phyloP scores from a whole-genome alignment of 164 flowering plant species.

The Cinnamomum chago region DNA sequence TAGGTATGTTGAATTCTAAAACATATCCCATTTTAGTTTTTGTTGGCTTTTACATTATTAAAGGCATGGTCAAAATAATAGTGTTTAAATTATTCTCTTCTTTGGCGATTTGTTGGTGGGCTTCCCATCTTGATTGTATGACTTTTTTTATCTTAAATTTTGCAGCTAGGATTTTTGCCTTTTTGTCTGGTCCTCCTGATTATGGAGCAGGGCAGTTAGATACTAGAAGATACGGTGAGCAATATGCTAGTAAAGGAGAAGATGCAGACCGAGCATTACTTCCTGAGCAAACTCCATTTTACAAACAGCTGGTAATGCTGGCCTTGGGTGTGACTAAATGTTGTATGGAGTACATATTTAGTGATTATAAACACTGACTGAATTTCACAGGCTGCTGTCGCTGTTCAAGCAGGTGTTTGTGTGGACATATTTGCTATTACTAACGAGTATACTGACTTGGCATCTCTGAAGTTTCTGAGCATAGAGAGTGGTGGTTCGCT shows the following conservation, averaged over 20 bases:
- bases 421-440: conserved; percentile 98
- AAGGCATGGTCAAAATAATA: conserved; percentile 2
- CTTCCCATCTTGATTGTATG: conserved; percentile 2
- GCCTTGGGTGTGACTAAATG: neutral
- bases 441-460: conserved; percentile 96
- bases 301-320: conserved; percentile 77
- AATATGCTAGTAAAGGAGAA: conserved; percentile 97
- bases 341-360: conserved; percentile 1
- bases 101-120: conserved; percentile 4
- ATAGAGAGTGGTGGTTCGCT: conserved; percentile 97
- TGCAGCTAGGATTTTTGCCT: conserved; percentile 95
- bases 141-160: conserved; percentile 6
- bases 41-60: conserved; percentile 1
- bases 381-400: conserved; percentile 83
- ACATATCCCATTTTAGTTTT: neutral
- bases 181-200: conserved; percentile 98
- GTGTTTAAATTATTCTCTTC: neutral
- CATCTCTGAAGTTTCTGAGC: conserved; percentile 93
- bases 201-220: conserved; percentile 97
- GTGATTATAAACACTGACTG: conserved; percentile 20
- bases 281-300: conserved; percentile 97
- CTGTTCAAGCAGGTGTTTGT: conserved; percentile 99
- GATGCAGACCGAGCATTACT: conserved; percentile 99
- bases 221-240: conserved; percentile 92
- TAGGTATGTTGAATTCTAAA: conserved; percentile 46